Base-by-base conservation (phyloP, 768 basidiomycete genomes). In the Boletus vermiculosoides region DNA sequence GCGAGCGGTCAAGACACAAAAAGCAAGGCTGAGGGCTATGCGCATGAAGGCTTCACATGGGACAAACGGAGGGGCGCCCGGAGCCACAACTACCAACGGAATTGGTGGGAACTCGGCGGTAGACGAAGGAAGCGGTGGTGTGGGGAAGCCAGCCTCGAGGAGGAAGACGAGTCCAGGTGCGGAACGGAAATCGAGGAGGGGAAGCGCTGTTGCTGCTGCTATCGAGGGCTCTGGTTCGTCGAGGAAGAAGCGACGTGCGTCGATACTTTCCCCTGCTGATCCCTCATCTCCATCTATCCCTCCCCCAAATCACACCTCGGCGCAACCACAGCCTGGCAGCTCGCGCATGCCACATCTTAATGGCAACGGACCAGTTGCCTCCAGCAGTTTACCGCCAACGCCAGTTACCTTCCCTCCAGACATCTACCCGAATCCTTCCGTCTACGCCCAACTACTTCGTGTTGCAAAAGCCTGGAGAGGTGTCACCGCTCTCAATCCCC, bases 401-500 rank as follows among this genome's bases (percentile, higher is more conserved):
- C 60, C 68, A 51, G 78, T 86, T 54, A 77, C 80, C 46, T 69
- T 70, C 23, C 69, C 69, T 33, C 59, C 67, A 18, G 70, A 70
- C 36, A 51, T 60, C 9, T 71, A 71, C 30, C 62, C 69, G 5
- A 65, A 70, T 16, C 69, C 69, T 42, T 58, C 78, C 42, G 77
- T 80, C 3, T 77, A 83, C 11, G 73, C 76, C 36, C 79, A 75
- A 39, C 77, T 89, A 2, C 76, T 79, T n/a, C 73, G 75, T n/a
- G 80, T 83, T 18, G 86, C 87, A 12, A 77, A 80, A 22, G 72
- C 78, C 18, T 90, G 87, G 87, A 74, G 88, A 10, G 87, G 88
- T 2, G 73, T 89, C 31, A 80, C 83, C n/a, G 87, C 86, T 8
- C 72, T 83, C 58, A 71, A 72, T 23, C 65, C 72, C 4, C 65